phyloP scores from a whole-genome alignment of 192 early-diverging fungal species.

The Powellomyces hirtus region DNA sequence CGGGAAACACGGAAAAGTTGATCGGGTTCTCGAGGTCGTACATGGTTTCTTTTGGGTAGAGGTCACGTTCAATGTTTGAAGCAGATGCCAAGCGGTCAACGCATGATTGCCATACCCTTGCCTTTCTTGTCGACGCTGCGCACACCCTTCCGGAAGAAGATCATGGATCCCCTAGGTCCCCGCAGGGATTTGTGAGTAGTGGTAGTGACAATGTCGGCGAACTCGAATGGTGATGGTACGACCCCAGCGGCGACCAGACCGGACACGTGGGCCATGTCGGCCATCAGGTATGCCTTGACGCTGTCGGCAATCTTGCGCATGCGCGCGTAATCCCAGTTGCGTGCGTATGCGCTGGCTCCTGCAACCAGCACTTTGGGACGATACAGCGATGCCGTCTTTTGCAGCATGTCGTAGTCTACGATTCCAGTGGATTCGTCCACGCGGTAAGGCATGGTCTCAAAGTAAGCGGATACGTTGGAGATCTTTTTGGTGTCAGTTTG shows the following conservation, averaged over 20 bases:
- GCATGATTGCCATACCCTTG: constrained; percentile 44
- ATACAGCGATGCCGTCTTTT: constrained; percentile 75
- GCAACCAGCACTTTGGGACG: constrained; percentile 96
- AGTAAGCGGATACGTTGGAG: constrained; percentile 90
- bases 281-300: constrained; percentile 87
- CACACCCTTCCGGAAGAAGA: constrained; percentile 96
- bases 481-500: constrained; percentile 97
- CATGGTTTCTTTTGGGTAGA: constrained; percentile 52
- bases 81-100: neutral
- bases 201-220: constrained; percentile 96
- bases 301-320: constrained; percentile 81
- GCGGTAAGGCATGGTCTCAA: constrained; percentile 95
- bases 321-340: constrained; percentile 90
- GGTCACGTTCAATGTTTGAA: neutral
- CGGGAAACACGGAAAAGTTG: constrained; percentile 96
- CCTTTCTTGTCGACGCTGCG: constrained; percentile 88
- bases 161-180: constrained; percentile 97
- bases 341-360: constrained; percentile 91
- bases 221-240: constrained; percentile 84
- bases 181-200: constrained; percentile 99
- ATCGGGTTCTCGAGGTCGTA: constrained; percentile 96
- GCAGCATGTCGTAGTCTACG: constrained; percentile 91
- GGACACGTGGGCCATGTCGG: constrained; percentile 96
- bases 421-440: constrained; percentile 83
- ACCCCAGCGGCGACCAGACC: constrained; percentile 86